Evolutionary conservation across 306 rosid species (phyloP).

Genomic region (Acacia acuminata): DNA sequence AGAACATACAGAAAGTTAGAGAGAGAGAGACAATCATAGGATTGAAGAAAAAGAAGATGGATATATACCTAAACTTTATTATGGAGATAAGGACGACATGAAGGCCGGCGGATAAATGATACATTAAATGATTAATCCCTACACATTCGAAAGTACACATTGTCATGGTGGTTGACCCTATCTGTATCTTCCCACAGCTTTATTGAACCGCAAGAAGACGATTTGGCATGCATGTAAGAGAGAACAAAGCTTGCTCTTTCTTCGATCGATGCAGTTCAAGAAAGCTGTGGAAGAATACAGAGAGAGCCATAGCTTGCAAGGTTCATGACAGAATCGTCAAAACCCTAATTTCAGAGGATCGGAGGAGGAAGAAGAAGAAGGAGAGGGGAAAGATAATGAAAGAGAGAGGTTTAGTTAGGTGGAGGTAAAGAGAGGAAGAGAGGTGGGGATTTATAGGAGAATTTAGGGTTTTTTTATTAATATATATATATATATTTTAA

Average conservation of each 20-base stretch:
- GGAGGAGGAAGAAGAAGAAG: slow-evolving; percentile 9
- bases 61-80: slow-evolving; percentile 25
- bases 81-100: slow-evolving; percentile 39
- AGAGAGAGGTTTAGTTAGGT: slow-evolving; percentile 43
- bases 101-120: background rate
- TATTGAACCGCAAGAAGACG: slow-evolving; percentile 86
- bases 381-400: background rate
- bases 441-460: slow-evolving; percentile 63
- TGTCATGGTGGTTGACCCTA: slow-evolving; percentile 52
- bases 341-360: slow-evolving; percentile 29
- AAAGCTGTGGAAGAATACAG: slow-evolving; percentile 99
- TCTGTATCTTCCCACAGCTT: slow-evolving; percentile 99
- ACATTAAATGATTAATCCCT: no score
- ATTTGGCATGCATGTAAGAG: slow-evolving; percentile 44
- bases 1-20: slow-evolving; percentile 20
- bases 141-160: no score
- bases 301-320: slow-evolving; percentile 62
- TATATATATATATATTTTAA: no score
- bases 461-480: slow-evolving; percentile 33
- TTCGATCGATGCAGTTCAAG: slow-evolving; percentile 90
- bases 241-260: slow-evolving; percentile 29
- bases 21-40: background rate
- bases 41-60: slow-evolving; percentile 21
- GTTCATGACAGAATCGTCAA: slow-evolving; percentile 30
- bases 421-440: slow-evolving; percentile 36